phyloP scores from a whole-genome alignment of 495 filamentous ascomycete genomes.

The Neurospora tetraspora region DNA sequence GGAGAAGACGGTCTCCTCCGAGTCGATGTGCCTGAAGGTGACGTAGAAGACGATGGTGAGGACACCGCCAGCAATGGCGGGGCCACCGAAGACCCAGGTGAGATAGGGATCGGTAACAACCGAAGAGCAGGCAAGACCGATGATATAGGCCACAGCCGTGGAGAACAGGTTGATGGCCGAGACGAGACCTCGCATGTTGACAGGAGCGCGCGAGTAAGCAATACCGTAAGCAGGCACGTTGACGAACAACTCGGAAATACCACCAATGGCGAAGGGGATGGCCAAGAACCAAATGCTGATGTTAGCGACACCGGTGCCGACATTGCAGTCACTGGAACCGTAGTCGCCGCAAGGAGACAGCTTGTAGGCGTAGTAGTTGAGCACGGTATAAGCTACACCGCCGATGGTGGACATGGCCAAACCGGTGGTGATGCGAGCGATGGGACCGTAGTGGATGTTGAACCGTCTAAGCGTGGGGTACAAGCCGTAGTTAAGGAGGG shows the following conservation, averaged over 20 bases:
- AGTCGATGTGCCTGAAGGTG: constrained; percentile 40
- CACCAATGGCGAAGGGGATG: constrained; percentile 43
- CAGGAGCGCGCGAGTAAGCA: constrained; percentile 60
- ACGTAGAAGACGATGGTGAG: constrained; percentile 39
- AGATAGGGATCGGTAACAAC: constrained; percentile 53
- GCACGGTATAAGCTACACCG: constrained; percentile 29
- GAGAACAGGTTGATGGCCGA: constrained; percentile 55
- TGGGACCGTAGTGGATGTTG: constrained; percentile 58
- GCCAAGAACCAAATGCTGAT: constrained; percentile 42
- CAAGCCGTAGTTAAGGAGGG: constrained; percentile 50
- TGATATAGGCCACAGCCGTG: constrained; percentile 47
- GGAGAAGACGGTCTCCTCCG: constrained; percentile 31
- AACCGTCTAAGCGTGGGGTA: constrained; percentile 57
- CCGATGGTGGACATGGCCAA: constrained; percentile 55
- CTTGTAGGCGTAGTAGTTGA: constrained; percentile 60
- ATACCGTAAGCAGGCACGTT: constrained; percentile 64
- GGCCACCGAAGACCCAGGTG: constrained; percentile 44
- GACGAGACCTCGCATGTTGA: constrained; percentile 59
- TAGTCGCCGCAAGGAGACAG: constrained; percentile 39
- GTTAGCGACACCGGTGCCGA: constrained; percentile 37
- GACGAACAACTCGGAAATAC: constrained; percentile 58
- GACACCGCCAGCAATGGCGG: constrained; percentile 37
- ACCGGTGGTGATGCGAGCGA: constrained; percentile 65
- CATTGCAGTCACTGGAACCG: constrained; percentile 30
- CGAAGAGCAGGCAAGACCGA: constrained; percentile 49